Base-by-base conservation (phyloP, 768 basidiomycete species). In the Dacryopinax primogenitus region DNA sequence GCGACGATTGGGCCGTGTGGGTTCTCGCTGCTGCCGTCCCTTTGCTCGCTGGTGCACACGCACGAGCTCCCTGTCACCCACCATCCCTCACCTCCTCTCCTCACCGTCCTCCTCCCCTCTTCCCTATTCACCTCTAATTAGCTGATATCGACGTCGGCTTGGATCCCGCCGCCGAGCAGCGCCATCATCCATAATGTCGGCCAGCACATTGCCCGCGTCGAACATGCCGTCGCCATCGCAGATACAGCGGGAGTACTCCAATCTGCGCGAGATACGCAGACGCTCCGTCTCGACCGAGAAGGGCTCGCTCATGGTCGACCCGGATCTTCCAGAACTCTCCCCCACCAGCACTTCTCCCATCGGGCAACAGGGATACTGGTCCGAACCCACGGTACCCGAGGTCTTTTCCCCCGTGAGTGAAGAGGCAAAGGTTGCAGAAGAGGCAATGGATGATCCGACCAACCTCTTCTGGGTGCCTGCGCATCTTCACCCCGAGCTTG, bases 401-500 rank as follows among this genome's bases (percentile, higher is more conserved):
- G 51, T 44, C 3, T 18, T 63, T 26, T 66, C 64, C 1, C 36
- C 45, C 32, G 13, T 30, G 51, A 58, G 51, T 30, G 26, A 23
- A 4, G 26, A 4, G 11, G 34, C 51, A 36, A 65, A 47, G n/a
- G 73, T 74, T 34, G 73, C 70, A 11, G 82, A 82, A 58, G 76
- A 69, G 75, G 72, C 71, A 23, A 74, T 81, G 37, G 86, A 90
- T 70, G 90, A 95, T 77, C 87, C 90, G 1, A 86, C 86, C 71
- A 88, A 92, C 75, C 84, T 97, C 68, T 98, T 98, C 81, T 99
- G 96, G 96, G 92, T 99, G 32, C 96, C 96, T 63, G 96, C 96
- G 16, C 84, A 87, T 66, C 80, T 97, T 35, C 96, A 98, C 74
- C 96, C 96, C 33, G 96, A 99, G 78, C 90, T 99, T 72, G 95